Base-by-base conservation (phyloP, 1,139 yeast species). In the Sugiyamaella castrensis region DNA sequence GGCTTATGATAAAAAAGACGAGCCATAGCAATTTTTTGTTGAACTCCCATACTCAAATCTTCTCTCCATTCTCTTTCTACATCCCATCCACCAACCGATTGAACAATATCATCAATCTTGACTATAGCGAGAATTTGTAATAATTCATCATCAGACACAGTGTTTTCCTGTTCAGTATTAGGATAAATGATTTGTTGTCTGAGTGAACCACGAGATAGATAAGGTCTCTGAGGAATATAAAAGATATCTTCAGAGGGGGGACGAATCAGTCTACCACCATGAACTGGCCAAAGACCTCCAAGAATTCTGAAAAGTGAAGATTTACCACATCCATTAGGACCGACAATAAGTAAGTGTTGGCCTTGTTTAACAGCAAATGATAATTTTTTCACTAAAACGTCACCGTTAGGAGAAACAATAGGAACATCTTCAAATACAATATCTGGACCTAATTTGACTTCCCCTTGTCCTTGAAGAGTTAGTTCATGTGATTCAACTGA, bases 251-350 rank as follows among this genome's bases (percentile, higher is more conserved):
- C 71, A 5, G 81, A 72, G 37, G 76, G 76, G 9, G 96, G 96
- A 44, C 87, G 80, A 5, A 77, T 76, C 42, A 87, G 77, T 82
- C 28, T 71, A 6, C 74, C 77, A 45, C 79, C 77, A 39, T 70
- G 64, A 24, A 91, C 84, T 1, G 95, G 95, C 98, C 98, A 91
- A 57, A 91, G 74, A 0, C 96, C 96, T 48, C 97, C 97, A 44
- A 91, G 75, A 64, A 91, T 80, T 64, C 97, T 78, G 68, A 91
- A 91, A 52, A 91, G 71, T 0, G 97, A 89, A 0, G 96, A 88
- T 68, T 91, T 91, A 33, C 98, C 98, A 51, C 95, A 87, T 1
- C 97, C 97, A 64, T 91, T 91, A 8, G 97, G 97, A 0, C 97
- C 98, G 7, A 92, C 92, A 64, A 91, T 89, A 52, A 91, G 74